phyloP scores from a whole-genome alignment of 139 green algal genomes.

The Haematococcus lacustris region DNA sequence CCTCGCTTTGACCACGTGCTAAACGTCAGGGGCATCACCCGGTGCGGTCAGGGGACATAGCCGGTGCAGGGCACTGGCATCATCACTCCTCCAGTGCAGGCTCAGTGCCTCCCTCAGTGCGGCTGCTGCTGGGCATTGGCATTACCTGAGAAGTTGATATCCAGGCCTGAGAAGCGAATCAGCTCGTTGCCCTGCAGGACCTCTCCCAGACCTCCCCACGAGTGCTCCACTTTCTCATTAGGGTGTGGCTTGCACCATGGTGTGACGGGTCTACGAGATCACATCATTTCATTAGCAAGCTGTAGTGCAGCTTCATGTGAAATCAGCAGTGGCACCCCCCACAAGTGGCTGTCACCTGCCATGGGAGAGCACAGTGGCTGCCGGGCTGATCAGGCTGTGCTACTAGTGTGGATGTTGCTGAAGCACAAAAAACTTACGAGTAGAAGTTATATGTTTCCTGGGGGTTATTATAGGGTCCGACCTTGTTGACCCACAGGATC shows the following conservation, averaged over 20 bases:
- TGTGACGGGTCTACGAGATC: too few relatives aligned
- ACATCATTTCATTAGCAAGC: too few relatives aligned
- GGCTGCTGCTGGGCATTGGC: too few relatives aligned
- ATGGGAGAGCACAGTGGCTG: too few relatives aligned
- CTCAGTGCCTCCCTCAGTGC: not conserved
- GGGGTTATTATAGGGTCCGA: slow-evolving; percentile 93
- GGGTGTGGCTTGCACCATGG: too few relatives aligned
- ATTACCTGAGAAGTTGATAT: slow-evolving; percentile 81
- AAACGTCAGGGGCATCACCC: not conserved
- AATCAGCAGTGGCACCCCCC: too few relatives aligned
- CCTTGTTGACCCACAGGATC: slow-evolving; percentile 90
- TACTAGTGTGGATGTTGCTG: too few relatives aligned
- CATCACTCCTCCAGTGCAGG: not conserved
- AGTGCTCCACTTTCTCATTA: slow-evolving; percentile 57
- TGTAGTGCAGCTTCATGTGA: too few relatives aligned
- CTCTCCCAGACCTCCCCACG: slow-evolving; percentile 91
- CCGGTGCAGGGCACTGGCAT: not conserved
- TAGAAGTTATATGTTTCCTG: slow-evolving; percentile 97
- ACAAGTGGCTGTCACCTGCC: too few relatives aligned
- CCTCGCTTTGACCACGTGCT: not conserved
- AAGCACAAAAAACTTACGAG: too few relatives aligned
- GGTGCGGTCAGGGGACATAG: not conserved
- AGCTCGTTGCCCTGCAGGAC: slow-evolving; percentile 95
- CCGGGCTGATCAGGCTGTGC: too few relatives aligned
- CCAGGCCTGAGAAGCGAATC: slow-evolving; percentile 83